These are phyloP conservation scores for Didymellaceae sp. DNA, from an alignment of 2,329 filamentous ascomycete genomes.

Conservation along the genomic window DNA sequence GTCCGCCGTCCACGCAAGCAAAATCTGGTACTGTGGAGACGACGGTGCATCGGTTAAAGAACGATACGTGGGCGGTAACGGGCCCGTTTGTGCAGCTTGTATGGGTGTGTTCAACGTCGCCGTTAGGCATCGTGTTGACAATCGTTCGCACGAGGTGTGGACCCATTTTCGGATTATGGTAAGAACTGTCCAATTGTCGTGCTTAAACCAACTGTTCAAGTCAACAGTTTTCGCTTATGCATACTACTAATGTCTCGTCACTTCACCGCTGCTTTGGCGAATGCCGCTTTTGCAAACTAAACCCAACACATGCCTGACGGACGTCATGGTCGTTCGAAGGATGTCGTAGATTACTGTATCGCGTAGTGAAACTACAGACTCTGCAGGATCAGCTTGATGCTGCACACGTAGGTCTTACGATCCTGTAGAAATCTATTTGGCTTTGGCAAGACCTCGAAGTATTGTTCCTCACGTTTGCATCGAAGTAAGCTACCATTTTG, in stretches of 20 bases:
- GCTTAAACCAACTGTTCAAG: not conserved
- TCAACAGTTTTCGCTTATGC: slow-evolving; percentile 9
- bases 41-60: slow-evolving; percentile 3
- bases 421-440: too few relatives aligned
- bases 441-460: too few relatives aligned
- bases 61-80: slow-evolving; percentile 6
- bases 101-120: not conserved
- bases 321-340: too few relatives aligned
- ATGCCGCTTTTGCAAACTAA: too few relatives aligned
- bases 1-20: slow-evolving; percentile 6
- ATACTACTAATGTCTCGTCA: not conserved
- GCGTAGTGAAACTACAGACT: too few relatives aligned
- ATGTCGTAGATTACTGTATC: too few relatives aligned
- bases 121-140: not conserved
- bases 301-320: too few relatives aligned
- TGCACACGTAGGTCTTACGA: too few relatives aligned
- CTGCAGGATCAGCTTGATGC: too few relatives aligned
- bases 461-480: too few relatives aligned
- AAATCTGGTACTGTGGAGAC: slow-evolving; percentile 10
- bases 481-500: too few relatives aligned
- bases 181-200: slow-evolving; percentile 6
- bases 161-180: not conserved
- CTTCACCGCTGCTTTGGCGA: slow-evolving; percentile 11
- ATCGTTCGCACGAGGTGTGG: slow-evolving; percentile 1
- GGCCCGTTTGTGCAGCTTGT: slow-evolving; percentile 4